A percentile compares a stretch with the other conserved stretches of the same genome.
These are phyloP conservation scores for Sporothrix brasiliensis DNA, from an alignment of 2,329 filamentous ascomycete genomes.

Conservation along the genomic window DNA sequence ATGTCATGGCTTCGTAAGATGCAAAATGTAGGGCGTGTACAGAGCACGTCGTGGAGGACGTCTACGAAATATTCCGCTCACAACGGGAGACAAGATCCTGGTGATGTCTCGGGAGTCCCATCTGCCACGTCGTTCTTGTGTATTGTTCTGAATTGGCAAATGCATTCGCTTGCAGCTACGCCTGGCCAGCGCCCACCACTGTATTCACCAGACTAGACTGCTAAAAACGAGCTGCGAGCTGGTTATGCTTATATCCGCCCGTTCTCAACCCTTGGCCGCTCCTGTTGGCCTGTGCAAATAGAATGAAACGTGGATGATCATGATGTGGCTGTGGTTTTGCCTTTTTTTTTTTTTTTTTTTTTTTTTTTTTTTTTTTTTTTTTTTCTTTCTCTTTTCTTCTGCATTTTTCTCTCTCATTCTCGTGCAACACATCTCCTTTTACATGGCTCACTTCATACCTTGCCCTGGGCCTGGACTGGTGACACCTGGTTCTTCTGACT, in stretches of 20 bases:
- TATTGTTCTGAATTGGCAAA: not conserved
- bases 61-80: no score
- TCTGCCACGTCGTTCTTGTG: slow-evolving; percentile 21
- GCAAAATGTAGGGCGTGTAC: no score
- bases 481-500: not conserved
- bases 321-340: not conserved
- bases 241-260: slow-evolving; percentile 10
- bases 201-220: not conserved
- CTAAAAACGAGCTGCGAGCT: not conserved
- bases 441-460: not conserved
- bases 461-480: not conserved
- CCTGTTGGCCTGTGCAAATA: slow-evolving; percentile 14
- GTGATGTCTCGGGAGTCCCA: not conserved
- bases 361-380: not conserved
- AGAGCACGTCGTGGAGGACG: no score
- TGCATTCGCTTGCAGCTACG: slow-evolving; percentile 1
- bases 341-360: not conserved
- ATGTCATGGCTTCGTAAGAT: not conserved
- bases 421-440: no score
- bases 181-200: no score
- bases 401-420: no score
- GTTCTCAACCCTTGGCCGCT: not conserved
- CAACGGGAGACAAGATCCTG: not conserved
- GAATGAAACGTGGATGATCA: slow-evolving; percentile 21
- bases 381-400: not conserved